Base-by-base conservation (phyloP, 164 flowering plant species). In the Berberis thunbergii region DNA sequence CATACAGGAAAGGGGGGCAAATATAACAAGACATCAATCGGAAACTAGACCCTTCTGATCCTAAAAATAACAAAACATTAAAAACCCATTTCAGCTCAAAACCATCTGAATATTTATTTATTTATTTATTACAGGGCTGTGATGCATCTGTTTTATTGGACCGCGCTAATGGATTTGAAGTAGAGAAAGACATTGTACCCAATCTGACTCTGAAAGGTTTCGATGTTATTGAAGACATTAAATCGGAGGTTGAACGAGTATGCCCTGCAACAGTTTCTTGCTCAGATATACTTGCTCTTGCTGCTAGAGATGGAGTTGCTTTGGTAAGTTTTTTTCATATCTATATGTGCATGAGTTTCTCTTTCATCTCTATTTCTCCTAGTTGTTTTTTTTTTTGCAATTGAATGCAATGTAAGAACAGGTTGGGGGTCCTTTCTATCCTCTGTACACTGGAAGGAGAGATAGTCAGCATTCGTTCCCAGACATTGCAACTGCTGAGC, bases 381-480 rank as follows among this genome's bases (percentile, higher is more conserved):
- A 7, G 59, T 4, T 1, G 4, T 3, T 8, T 58, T 43, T 1
- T 3, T 4, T 26, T 40, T 56, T 56, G 46, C 3, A 6, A 41
- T 42, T 43, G 11, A 6, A 41, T 39, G 12, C 7, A 8, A 2
- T 6, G 2, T 48, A 48, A 52, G 3, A 4, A 11, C n/a, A 13
- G 7, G 59, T 11, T 54, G 10, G n/a, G 5, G 13, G 12, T 48
- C 43, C 43, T 45, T 81, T 70, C 63, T 83, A 77, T 60, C 87
- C 84, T 10, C 65, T 77, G 41, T 65, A 65, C 10, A 80, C 86
- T 0, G 86, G 86, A 59, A 70, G 83, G 50, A 70, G 68, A 64
- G 84, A 80, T 64, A 80, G 84, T 60, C 49, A 9, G 7, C 8
- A 10, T 7, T 75, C 80, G 39, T 73, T 56, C 56, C 65, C 3